A percentile compares a stretch with the other conserved stretches of the same genome.
Conservation (phyloP, 116 monocot species). For the Zostera marina region DNA sequence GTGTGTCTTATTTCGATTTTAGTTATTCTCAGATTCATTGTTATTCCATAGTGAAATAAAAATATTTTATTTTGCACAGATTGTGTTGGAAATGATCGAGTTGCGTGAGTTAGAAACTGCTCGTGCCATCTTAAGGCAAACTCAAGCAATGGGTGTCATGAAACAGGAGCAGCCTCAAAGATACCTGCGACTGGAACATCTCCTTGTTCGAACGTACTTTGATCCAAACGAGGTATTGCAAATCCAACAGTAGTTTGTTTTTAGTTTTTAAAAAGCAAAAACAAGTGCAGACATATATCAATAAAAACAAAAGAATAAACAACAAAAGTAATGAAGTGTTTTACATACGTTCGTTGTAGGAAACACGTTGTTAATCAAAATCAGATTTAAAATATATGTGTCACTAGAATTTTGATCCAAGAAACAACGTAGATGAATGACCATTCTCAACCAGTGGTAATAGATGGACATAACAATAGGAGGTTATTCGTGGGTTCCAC, state of each 20-base stretch:
- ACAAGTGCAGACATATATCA: no score
- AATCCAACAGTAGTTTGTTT: background rate
- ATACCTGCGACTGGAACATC: slow-evolving; percentile 90
- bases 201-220: slow-evolving; percentile 86
- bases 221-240: slow-evolving; percentile 80
- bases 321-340: no score
- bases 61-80: slow-evolving; percentile 20
- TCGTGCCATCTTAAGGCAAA: slow-evolving; percentile 90
- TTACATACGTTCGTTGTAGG: no score
- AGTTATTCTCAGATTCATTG: background rate
- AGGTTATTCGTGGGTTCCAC: no score
- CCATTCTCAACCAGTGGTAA: no score
- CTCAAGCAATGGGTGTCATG: slow-evolving; percentile 98
- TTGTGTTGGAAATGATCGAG: slow-evolving; percentile 97
- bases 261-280: no score
- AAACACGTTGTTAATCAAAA: no score
- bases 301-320: no score
- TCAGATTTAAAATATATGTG: no score
- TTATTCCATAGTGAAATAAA: background rate
- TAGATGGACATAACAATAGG: no score
- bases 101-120: slow-evolving; percentile 92
- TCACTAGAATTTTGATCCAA: no score
- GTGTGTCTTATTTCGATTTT: slow-evolving; percentile 12
- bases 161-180: slow-evolving; percentile 98
- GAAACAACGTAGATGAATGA: no score